Conservation (phyloP, 2,329 filamentous ascomycete species). For the Tolypocladium capitatum region DNA sequence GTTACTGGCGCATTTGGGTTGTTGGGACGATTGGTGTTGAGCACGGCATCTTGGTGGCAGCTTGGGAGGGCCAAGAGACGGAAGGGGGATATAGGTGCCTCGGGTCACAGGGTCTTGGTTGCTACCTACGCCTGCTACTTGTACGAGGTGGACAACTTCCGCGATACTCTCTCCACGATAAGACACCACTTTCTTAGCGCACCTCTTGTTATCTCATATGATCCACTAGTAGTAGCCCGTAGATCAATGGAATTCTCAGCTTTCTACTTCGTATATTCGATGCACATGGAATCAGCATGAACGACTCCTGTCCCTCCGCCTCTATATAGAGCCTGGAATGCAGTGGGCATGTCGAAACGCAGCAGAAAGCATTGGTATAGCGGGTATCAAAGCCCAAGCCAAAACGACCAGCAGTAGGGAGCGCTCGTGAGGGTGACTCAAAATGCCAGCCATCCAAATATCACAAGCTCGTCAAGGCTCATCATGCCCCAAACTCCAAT, state of each 20-base stretch:
- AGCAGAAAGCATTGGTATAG: not conserved
- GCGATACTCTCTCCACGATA: not conserved
- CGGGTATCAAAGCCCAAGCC: not conserved
- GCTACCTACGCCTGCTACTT: not conserved
- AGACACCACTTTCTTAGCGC: not conserved
- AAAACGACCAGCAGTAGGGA: not conserved
- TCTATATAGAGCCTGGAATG: not conserved
- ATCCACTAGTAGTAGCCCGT: not conserved
- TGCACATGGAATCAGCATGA: not conserved
- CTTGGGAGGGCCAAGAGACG: not conserved
- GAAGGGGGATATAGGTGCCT: not conserved
- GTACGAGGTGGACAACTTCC: not conserved
- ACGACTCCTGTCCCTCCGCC: not conserved
- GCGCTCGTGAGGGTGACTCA: not conserved
- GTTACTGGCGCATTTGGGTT: not conserved
- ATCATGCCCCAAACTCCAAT: not conserved
- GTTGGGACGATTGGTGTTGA: not conserved
- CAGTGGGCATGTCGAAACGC: not conserved
- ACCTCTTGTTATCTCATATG: not conserved
- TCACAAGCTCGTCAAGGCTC: not conserved
- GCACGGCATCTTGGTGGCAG: not conserved
- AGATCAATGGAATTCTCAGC: not conserved
- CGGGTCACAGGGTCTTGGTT: not conserved
- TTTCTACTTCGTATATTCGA: not conserved
- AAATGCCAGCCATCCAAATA: not conserved